phyloP scores from a whole-genome alignment of 805 yeast genomes.

The Yarrowia sp. region DNA sequence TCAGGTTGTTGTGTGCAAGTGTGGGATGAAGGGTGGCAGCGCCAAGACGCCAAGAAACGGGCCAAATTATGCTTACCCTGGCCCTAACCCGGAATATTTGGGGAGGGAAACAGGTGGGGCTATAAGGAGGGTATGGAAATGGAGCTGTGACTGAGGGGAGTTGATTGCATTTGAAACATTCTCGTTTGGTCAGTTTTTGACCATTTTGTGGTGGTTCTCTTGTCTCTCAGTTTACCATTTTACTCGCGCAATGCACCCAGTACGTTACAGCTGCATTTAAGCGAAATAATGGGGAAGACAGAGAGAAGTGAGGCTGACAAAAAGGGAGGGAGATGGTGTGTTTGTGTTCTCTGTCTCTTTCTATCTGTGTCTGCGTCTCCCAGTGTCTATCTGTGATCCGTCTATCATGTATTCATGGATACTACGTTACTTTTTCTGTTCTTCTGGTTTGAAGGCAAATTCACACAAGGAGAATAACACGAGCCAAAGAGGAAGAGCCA shows the following conservation, averaged over 20 bases:
- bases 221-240: neutral
- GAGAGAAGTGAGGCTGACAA: neutral
- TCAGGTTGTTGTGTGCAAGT: neutral
- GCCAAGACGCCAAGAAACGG: conserved; percentile 39
- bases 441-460: no score
- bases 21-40: neutral
- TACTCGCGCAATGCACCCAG: conserved; percentile 7
- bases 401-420: no score
- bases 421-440: no score
- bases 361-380: no score
- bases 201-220: neutral
- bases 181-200: neutral
- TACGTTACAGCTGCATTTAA: conserved; percentile 3
- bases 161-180: no score
- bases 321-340: neutral
- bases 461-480: no score
- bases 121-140: no score
- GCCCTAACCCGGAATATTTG: neutral
- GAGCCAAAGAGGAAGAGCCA: no score
- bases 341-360: no score
- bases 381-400: no score
- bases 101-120: neutral
- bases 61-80: conserved; percentile 32
- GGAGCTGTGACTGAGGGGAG: no score
- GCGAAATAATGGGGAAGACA: neutral